Conservation (phyloP, 1,284 basidiomycete species). For the Hymenochaete sp. region DNA sequence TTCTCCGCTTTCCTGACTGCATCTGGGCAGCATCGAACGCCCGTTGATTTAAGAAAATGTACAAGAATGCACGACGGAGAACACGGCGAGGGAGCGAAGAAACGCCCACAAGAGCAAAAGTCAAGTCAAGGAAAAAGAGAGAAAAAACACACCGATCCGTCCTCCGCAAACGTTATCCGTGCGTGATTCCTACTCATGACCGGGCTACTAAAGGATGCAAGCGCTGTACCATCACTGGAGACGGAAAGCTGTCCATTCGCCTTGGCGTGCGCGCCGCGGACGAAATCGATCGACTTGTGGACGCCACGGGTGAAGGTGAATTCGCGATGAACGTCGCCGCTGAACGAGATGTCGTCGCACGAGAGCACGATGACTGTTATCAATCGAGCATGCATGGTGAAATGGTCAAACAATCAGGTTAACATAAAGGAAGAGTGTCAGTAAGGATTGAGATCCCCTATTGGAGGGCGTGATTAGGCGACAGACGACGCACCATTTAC, state of each 20-base stretch:
- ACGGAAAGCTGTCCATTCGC: neutral
- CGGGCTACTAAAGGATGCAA: constrained; percentile 15
- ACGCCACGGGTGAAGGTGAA: constrained; percentile 2
- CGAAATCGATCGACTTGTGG: constrained; percentile 11
- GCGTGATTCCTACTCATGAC: constrained; percentile 17
- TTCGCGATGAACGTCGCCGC: constrained; percentile 3
- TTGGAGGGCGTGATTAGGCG: constrained; percentile 4
- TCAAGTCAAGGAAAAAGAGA: too few relatives aligned
- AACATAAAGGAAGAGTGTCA: constrained; percentile 1
- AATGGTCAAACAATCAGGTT: too few relatives aligned
- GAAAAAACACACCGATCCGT: constrained; percentile 11
- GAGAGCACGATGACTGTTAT: constrained; percentile 11
- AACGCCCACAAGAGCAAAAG: too few relatives aligned
- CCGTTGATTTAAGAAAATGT: neutral
- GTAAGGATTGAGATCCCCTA: constrained; percentile 8
- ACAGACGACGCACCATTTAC: constrained; percentile 15
- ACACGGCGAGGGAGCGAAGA: too few relatives aligned
- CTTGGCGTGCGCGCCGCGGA: constrained; percentile 8
- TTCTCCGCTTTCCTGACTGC: too few relatives aligned
- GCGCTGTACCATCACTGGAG: constrained; percentile 2
- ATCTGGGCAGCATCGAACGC: too few relatives aligned
- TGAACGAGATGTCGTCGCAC: constrained; percentile 12
- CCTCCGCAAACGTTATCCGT: constrained; percentile 9
- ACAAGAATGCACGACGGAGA: neutral
- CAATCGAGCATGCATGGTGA: too few relatives aligned